A percentile compares a stretch with the other conserved stretches of the same genome.
phyloP scores from a whole-genome alignment of 495 filamentous ascomycete species.

The Paragyromitra xinjiangensis region DNA sequence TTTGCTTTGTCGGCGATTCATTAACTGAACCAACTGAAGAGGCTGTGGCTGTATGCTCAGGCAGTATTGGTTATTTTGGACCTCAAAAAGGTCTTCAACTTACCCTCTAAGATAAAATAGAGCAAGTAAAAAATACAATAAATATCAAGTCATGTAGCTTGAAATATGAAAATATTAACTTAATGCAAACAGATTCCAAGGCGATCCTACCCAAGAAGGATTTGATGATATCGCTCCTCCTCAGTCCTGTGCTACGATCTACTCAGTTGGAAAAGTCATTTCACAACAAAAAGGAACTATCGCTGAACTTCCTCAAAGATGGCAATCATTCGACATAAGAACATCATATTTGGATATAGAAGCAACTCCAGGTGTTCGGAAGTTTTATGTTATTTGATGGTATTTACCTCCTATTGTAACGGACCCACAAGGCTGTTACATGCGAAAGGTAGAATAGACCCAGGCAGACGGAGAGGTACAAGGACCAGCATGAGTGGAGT shows the following conservation, averaged over 20 bases:
- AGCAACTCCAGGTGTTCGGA: background rate
- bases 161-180: background rate
- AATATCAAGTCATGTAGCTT: background rate
- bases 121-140: background rate
- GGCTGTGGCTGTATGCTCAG: background rate
- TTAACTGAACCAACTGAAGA: background rate
- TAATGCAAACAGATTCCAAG: background rate
- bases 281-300: background rate
- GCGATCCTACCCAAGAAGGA: background rate
- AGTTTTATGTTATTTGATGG: background rate
- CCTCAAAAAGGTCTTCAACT: background rate
- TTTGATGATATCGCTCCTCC: background rate
- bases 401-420: conserved; percentile 8
- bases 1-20: background rate
- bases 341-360: background rate
- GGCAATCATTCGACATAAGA: background rate
- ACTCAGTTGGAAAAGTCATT: background rate
- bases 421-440: too few relatives aligned
- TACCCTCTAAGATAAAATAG: background rate
- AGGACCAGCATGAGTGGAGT: too few relatives aligned
- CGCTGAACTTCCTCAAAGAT: background rate
- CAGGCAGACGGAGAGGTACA: too few relatives aligned
- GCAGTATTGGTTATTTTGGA: background rate
- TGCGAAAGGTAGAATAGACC: too few relatives aligned
- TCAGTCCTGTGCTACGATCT: background rate